Evolutionary conservation across 2,329 filamentous ascomycete genomes (phyloP), one percentile per base, ranked within the genome.

Genomic region (Ilyonectria mors-panacis): DNA sequence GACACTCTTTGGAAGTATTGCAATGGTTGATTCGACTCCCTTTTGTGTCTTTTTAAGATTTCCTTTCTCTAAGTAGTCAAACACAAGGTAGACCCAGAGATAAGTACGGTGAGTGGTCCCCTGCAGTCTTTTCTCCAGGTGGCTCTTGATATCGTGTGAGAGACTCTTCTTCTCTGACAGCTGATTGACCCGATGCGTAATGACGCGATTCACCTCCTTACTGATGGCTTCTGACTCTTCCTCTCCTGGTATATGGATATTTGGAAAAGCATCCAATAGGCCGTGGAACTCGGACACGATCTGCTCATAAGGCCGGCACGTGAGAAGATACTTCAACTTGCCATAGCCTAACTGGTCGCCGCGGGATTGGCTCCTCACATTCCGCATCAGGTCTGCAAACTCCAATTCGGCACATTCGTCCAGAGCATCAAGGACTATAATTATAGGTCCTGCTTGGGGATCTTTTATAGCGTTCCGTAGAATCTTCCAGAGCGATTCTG

Each of bases 61-160:
- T 9, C 58, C 39, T 17, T 53, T 63, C 44, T 74, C 33, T 15
- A 82, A 63, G 57, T 78, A 72, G 17, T 81, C 70, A 13, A 81
- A 78, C 2, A 81, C 72, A 60, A 82, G 74, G 45, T 79, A 73
- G 4, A 81, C 70, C 81, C 78, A 83, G 19, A 83, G 79, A 59
- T 82, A 82, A 0, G 80, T 83, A 10, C 80, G 78, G 42, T 82
- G 71, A 0, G 35, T 37, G 12, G 35, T 13, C 35, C 15, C 35
- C 6, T 37, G 35, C 12, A 37, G 35, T 13, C 15, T 67, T 23
- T 23, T 23, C 23, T 23, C 23, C 23, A 23, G 23, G 4, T 23
- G 23, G 23, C 23, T 23, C 23, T 23, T 23, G 23, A 23, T 4
- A 4, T 23, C 23, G 23, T 2, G 23, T 23, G 23, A 23, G 23